Evolutionary conservation across 2,329 filamentous ascomycete species (phyloP).

Genomic region (Ceratocystis eucalypticola): DNA sequence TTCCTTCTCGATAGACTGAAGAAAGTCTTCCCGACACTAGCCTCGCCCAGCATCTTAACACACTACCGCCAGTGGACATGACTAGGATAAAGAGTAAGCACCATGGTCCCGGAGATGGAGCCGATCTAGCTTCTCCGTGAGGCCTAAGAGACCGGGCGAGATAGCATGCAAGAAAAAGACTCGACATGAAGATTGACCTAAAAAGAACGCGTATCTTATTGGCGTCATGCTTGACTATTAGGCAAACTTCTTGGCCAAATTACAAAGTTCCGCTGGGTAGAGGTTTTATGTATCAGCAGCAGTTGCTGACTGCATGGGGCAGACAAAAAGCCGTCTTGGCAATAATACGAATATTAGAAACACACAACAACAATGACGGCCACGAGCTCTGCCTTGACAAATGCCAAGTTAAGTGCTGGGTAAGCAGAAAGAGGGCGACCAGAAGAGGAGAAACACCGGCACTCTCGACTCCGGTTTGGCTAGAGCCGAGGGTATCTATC

Average conservation of each 20-base stretch:
- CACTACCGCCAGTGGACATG: not conserved
- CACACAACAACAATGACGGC: not conserved
- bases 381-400: no score
- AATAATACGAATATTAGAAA: not conserved
- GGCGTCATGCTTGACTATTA: no score
- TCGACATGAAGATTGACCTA: no score
- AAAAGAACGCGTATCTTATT: no score
- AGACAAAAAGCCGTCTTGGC: not conserved
- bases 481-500: not conserved
- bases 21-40: not conserved
- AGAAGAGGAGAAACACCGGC: slow-evolving; percentile 1
- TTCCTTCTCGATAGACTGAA: not conserved
- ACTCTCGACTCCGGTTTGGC: not conserved
- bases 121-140: not conserved
- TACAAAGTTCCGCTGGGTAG: no score
- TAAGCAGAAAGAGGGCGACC: not conserved
- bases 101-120: not conserved
- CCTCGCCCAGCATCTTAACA: no score
- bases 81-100: not conserved
- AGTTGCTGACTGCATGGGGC: not conserved
- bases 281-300: no score
- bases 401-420: not conserved
- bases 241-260: no score
- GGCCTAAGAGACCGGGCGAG: not conserved
- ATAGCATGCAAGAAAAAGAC: not conserved